Evolutionary conservation across 129 eudicot species (phyloP).

Genomic region (Pittosporum tobira): DNA sequence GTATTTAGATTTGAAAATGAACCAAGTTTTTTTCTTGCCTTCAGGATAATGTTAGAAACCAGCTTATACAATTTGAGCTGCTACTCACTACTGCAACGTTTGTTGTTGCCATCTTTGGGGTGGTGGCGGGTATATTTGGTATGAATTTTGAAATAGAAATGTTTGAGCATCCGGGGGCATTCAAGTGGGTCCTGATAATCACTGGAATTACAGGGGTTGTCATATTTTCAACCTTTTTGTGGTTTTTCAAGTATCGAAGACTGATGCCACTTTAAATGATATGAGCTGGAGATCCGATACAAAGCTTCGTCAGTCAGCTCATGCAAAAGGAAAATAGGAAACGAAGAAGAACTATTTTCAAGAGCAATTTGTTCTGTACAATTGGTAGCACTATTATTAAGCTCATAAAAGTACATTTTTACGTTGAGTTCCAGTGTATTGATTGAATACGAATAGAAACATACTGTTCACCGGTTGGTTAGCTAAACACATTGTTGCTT

Average conservation of each 20-base stretch:
- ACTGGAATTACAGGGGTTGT: constrained; percentile 61
- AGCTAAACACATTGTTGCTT: too few species aligned
- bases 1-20: too few species aligned
- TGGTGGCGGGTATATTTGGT: constrained; percentile 96
- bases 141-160: constrained; percentile 72
- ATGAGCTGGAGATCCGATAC: background rate
- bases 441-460: too few species aligned
- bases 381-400: background rate
- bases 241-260: constrained; percentile 80
- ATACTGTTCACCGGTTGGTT: too few species aligned
- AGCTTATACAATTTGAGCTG: constrained; percentile 83
- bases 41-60: constrained; percentile 90
- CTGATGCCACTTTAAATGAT: constrained; percentile 74
- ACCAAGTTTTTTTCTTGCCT: constrained; percentile 21
- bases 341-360: background rate
- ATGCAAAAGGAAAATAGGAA: background rate
- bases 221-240: constrained; percentile 61
- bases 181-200: constrained; percentile 76
- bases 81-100: constrained; percentile 78
- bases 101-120: constrained; percentile 90
- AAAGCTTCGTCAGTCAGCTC: background rate
- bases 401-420: background rate
- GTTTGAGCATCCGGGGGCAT: constrained; percentile 50
- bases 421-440: background rate
- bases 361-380: background rate